phyloP scores from a whole-genome alignment of 495 filamentous ascomycete species.

The Neurospora sp. region DNA sequence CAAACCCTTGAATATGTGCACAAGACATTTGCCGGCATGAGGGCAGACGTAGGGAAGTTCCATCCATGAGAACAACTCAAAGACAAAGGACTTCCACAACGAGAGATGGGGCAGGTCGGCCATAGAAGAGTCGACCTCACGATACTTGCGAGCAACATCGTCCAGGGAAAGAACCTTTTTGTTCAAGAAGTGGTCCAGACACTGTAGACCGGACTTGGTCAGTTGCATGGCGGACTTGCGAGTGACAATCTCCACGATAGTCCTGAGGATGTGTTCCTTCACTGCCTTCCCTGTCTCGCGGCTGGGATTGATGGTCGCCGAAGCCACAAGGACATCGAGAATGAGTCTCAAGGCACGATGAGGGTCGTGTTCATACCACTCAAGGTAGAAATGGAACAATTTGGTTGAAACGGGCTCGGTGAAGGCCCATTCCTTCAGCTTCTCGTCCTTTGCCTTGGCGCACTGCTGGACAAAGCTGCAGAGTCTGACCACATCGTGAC shows the following conservation, averaged over 20 bases:
- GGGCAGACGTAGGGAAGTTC: constrained; percentile 50
- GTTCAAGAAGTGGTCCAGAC: constrained; percentile 46
- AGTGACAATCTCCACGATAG: constrained; percentile 38
- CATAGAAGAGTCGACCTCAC: constrained; percentile 16
- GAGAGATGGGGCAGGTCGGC: constrained; percentile 5
- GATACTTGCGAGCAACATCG: constrained; percentile 27
- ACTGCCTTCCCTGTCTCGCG: constrained; percentile 21
- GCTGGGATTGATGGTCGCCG: constrained; percentile 40
- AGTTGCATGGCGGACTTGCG: constrained; percentile 39
- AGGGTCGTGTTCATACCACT: constrained; percentile 62
- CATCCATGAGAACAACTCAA: constrained; percentile 50
- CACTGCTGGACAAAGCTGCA: constrained; percentile 46
- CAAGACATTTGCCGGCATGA: constrained; percentile 53
- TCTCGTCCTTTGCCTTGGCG: constrained; percentile 31
- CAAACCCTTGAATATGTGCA: constrained; percentile 41
- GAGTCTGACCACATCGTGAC: constrained; percentile 39
- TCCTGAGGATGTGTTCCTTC: constrained; percentile 29
- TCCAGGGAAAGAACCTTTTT: constrained; percentile 38
- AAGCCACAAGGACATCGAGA: constrained; percentile 45
- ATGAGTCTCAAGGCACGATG: constrained; percentile 68
- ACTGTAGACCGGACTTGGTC: constrained; percentile 54
- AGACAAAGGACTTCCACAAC: constrained; percentile 35
- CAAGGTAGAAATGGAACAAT: constrained; percentile 60
- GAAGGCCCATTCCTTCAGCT: constrained; percentile 34
- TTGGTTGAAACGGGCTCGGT: constrained; percentile 42